A percentile compares a stretch with the other conserved stretches of the same genome.
Evolutionary conservation across 2,329 filamentous ascomycete species (phyloP).

Genomic region (Trichoderma pleuroti): DNA sequence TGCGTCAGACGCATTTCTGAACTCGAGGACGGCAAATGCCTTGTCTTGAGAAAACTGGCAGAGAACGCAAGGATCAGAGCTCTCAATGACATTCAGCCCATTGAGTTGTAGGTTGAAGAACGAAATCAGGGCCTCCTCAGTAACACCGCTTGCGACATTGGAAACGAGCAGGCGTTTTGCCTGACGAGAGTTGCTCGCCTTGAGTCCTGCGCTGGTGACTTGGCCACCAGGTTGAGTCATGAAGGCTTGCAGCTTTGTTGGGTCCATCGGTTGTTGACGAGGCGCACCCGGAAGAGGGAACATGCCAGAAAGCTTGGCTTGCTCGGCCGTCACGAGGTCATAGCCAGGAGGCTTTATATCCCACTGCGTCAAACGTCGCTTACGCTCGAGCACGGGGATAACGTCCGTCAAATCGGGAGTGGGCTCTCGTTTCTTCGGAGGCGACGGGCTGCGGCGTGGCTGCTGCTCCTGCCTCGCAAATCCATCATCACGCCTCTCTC

Average conservation of each 20-base stretch:
- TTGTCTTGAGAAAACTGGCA: constrained; percentile 77
- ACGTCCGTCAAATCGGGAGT: constrained; percentile 91
- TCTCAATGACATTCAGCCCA: constrained; percentile 86
- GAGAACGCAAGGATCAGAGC: constrained; percentile 77
- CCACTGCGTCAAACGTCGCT: constrained; percentile 95
- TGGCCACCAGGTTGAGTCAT: constrained; percentile 82
- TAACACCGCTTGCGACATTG: constrained; percentile 71
- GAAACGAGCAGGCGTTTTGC: constrained; percentile 86
- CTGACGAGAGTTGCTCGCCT: constrained; percentile 89
- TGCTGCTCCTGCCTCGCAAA: constrained; percentile 44
- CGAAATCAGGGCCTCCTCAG: constrained; percentile 69
- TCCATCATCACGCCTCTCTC: constrained; percentile 42
- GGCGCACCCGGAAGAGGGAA: constrained; percentile 96
- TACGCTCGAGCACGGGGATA: constrained; percentile 76
- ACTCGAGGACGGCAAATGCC: constrained; percentile 84
- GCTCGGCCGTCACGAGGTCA: constrained; percentile 95
- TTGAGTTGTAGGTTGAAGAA: constrained; percentile 98
- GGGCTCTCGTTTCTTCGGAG: constrained; percentile 86
- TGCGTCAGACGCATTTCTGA: constrained; percentile 80
- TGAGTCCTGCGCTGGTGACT: constrained; percentile 72
- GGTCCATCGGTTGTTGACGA: constrained; percentile 92
- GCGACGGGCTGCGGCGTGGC: constrained; percentile 71
- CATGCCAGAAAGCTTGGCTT: constrained; percentile 98
- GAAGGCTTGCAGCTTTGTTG: constrained; percentile 87
- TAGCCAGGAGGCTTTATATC: constrained; percentile 99